Evolutionary conservation across 805 yeast genomes (phyloP).

Genomic region (Kurtzmaniella fragi): DNA sequence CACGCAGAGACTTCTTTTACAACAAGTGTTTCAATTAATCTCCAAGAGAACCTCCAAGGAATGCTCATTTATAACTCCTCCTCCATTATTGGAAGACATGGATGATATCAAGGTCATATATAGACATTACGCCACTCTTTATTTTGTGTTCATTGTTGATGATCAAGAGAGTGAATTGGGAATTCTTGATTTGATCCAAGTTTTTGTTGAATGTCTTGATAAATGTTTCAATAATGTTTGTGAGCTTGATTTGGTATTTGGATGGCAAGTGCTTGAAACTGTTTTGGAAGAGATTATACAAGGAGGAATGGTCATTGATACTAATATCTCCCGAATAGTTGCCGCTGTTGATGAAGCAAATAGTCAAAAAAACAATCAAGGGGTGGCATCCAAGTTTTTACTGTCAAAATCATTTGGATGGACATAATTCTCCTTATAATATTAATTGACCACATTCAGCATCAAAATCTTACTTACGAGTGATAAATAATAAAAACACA

Average conservation of each 20-base stretch:
- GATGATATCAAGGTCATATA: constrained; percentile 86
- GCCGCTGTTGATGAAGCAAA: constrained; percentile 75
- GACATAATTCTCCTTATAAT: not conserved
- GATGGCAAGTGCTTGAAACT: constrained; percentile 94
- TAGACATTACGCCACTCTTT: constrained; percentile 92
- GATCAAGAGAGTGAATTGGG: constrained; percentile 95
- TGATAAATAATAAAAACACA: too few species aligned
- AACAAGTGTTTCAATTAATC: constrained; percentile 78
- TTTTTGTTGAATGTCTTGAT: constrained; percentile 92
- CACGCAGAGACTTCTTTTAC: constrained; percentile 73
- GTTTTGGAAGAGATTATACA: constrained; percentile 90
- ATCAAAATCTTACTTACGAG: too few species aligned
- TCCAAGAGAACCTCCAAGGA: constrained; percentile 67
- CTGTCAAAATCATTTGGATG: constrained; percentile 11
- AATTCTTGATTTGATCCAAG: constrained; percentile 89
- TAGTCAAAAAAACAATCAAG: constrained; percentile 37
- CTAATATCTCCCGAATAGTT: constrained; percentile 77
- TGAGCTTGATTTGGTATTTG: constrained; percentile 94
- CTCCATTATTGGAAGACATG: constrained; percentile 64
- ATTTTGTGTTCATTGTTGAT: constrained; percentile 92
- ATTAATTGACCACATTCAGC: too few species aligned
- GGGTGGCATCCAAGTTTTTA: constrained; percentile 17
- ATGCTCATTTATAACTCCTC: constrained; percentile 87
- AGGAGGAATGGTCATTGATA: constrained; percentile 97
- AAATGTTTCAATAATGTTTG: constrained; percentile 92